Evolutionary conservation across 2,329 filamentous ascomycete genomes (phyloP).

Genomic region (Scolecobasidium constrictum): DNA sequence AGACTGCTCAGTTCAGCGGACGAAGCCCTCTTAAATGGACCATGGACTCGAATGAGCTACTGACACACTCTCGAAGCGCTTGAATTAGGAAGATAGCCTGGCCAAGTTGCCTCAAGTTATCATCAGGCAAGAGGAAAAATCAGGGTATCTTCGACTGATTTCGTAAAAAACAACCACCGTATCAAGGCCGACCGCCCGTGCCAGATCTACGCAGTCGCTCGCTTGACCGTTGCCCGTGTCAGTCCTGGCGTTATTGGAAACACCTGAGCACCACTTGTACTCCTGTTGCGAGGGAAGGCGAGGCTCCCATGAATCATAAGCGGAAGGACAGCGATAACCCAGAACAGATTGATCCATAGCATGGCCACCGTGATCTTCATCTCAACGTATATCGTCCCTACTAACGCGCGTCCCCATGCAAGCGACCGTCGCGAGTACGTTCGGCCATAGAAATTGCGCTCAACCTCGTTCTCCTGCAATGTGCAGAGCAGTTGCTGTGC

Average conservation of each 20-base stretch:
- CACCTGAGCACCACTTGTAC: background rate
- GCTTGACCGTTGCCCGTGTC: background rate
- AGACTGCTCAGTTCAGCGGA: too few species aligned
- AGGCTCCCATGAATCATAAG: conserved; percentile 9
- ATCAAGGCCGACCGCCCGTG: too few species aligned
- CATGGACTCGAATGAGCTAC: too few species aligned
- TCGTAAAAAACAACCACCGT: too few species aligned
- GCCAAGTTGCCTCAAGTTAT: too few species aligned
- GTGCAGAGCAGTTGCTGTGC: conserved; percentile 50
- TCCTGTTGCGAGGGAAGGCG: background rate
- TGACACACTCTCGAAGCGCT: too few species aligned
- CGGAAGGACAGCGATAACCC: conserved; percentile 8
- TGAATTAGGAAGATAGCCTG: too few species aligned
- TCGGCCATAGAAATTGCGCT: background rate
- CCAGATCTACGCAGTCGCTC: background rate
- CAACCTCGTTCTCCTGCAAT: conserved; percentile 15
- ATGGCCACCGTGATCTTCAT: conserved; percentile 4
- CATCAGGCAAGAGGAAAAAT: too few species aligned
- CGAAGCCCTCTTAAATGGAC: too few species aligned
- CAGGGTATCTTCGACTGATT: too few species aligned
- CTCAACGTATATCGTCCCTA: conserved; percentile 3
- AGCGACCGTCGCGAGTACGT: background rate
- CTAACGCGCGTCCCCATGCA: conserved; percentile 2
- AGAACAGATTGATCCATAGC: conserved; percentile 8
- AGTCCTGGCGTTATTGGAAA: background rate